These are phyloP conservation scores for Gossypium davidsonii DNA, from an alignment of 441 rosid species.

Conservation along the genomic window DNA sequence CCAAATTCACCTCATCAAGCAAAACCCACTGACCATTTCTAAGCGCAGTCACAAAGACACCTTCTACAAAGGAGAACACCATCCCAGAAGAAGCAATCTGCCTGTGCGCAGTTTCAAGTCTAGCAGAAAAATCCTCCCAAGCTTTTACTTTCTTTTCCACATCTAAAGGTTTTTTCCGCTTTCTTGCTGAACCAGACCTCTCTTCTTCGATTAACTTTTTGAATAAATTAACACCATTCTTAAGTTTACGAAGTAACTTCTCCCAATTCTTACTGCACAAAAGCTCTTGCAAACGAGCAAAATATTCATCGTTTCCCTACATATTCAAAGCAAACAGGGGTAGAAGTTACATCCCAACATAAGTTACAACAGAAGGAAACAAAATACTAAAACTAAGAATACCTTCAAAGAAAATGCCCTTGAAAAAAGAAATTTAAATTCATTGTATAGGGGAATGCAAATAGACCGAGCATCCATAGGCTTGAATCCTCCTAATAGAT, in stretches of 20 bases:
- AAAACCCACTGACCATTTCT: conserved; percentile 91
- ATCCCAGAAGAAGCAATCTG: conserved; percentile 76
- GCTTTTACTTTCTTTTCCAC: conserved; percentile 36
- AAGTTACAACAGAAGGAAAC: neutral
- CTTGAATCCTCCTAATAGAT: conserved; percentile 96
- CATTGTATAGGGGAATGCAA: conserved; percentile 68
- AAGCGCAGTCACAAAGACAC: conserved; percentile 87
- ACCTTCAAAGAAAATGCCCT: conserved; percentile 48
- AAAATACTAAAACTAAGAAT: conserved; percentile 18
- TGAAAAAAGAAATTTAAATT: conserved; percentile 56
- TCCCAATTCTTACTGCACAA: conserved; percentile 60
- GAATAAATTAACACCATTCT: conserved; percentile 34
- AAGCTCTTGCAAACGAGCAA: conserved; percentile 40
- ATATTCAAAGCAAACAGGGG: conserved; percentile 25
- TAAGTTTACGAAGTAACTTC: conserved; percentile 42
- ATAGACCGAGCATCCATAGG: conserved; percentile 72
- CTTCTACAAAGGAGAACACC: conserved; percentile 93
- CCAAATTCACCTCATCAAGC: conserved; percentile 98
- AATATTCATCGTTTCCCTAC: conserved; percentile 45
- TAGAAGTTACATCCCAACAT: conserved; percentile 18
- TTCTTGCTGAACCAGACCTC: conserved; percentile 43
- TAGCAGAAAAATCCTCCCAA: conserved; percentile 54
- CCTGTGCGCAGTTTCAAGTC: conserved; percentile 44
- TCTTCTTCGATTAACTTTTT: conserved; percentile 22
- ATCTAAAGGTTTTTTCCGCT: conserved; percentile 62